phyloP scores from a whole-genome alignment of 2,329 filamentous ascomycete species.

The Fusarium sp. region DNA sequence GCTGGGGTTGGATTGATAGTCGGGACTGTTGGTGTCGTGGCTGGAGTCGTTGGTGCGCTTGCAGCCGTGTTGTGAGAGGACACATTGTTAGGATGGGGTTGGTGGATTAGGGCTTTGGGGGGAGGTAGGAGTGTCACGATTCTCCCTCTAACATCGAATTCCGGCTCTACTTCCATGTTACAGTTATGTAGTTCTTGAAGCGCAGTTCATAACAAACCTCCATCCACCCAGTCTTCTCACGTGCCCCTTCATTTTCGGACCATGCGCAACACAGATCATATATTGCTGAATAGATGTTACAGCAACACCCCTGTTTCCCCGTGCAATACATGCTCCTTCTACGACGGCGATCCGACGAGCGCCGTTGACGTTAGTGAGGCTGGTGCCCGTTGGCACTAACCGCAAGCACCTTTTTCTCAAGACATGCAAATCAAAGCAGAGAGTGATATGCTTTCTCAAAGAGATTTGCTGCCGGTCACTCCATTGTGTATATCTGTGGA shows the following conservation, averaged over 20 bases:
- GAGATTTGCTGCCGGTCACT: fast-evolving
- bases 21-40: neutral
- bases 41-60: neutral
- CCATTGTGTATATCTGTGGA: neutral
- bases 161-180: fast-evolving
- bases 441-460: neutral
- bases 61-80: neutral
- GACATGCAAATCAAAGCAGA: neutral
- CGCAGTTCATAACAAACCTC: fast-evolving
- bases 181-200: neutral
- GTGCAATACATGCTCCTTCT: neutral
- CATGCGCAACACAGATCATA: too few relatives aligned
- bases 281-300: neutral
- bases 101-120: neutral
- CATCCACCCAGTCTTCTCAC: neutral
- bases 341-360: neutral
- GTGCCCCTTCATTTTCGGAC: too few relatives aligned
- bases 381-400: too few relatives aligned
- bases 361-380: too few relatives aligned
- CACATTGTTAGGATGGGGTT: fast-evolving
- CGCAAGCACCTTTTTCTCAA: neutral
- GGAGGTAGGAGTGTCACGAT: neutral
- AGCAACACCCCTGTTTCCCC: neutral
- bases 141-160: fast-evolving
- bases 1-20: neutral